Percentiles rank a stretch among this genome's conserved stretches.
Evolutionary conservation across 345 rosid species (phyloP).

Genomic region (Salix exigua): DNA sequence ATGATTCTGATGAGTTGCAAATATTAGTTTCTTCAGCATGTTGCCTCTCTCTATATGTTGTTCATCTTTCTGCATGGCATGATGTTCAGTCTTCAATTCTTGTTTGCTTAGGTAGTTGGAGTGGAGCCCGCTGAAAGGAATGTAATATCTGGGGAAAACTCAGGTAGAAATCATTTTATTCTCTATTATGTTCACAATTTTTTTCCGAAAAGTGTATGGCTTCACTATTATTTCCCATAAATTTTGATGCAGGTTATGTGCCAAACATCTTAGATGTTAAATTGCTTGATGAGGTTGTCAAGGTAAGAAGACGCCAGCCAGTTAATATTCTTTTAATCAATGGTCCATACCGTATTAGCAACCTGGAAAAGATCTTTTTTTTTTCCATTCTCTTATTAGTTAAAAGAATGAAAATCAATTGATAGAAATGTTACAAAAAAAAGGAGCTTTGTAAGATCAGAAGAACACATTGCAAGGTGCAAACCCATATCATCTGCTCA

Average conservation of each 20-base stretch:
- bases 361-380: too few relatives aligned
- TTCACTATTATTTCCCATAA: slow-evolving; percentile 10
- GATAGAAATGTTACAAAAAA: too few relatives aligned
- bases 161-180: slow-evolving; percentile 41
- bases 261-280: slow-evolving; percentile 76
- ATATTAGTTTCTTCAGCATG: background rate
- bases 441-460: background rate
- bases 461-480: background rate
- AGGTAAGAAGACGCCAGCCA: slow-evolving; percentile 36
- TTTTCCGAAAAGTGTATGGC: background rate
- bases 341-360: too few relatives aligned
- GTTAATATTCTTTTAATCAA: too few relatives aligned
- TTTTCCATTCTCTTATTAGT: too few relatives aligned
- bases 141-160: slow-evolving; percentile 74
- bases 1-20: background rate
- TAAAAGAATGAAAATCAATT: slow-evolving; percentile 7
- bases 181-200: slow-evolving; percentile 10
- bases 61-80: slow-evolving; percentile 6
- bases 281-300: slow-evolving; percentile 81
- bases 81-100: slow-evolving; percentile 4
- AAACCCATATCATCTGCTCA: too few relatives aligned
- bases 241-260: slow-evolving; percentile 57
- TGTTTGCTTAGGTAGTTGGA: slow-evolving; percentile 62
- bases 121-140: slow-evolving; percentile 97
- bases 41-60: background rate